Evolutionary conservation across 352 stramenopile genomes (phyloP), one percentile per base, ranked within the genome.

Genomic region (Globisporangium splendens): DNA sequence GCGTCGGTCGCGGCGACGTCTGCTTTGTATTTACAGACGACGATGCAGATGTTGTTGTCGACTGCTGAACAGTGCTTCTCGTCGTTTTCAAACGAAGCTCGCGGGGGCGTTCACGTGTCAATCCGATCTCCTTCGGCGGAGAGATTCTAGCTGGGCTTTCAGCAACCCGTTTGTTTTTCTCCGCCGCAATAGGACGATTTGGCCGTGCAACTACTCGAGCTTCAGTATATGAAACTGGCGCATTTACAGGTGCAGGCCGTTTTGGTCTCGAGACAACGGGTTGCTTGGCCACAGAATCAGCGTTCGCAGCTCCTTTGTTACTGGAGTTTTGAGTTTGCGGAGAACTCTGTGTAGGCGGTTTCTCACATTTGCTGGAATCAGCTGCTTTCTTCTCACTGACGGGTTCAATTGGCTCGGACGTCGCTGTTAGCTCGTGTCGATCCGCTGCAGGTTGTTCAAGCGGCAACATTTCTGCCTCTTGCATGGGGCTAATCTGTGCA

Each of bases 51-150:
- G 41, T 10, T 15, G 20, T 39, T 59, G 24, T n/a, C 18, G 24
- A 10, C 2, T 15, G 42, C 14, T 33, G 52, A 13, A 22, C 24
- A 17, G 12, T 38, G 28, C 24, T 11, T 22, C 38, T 44, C 13
- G 51, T 35, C 13, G 44, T 39, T 38, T 50, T 54, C 31, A 48
- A 13, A 8, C 59, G 59, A 42, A 65, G 21, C 15, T 65, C 59
- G 10, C 39, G 51, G 2, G 62, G 61, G 15, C 44, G 56, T 22
- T 59, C 52, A 6, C 56, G 61, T 15, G 52, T 50, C 48, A 53
- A 13, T 12, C 33, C n/a, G 1, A 12, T n/a, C 18, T 42, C 12
- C 28, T 35, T 35, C 11, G 4, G 11, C 35, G 15, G 3, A 22
- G 33, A 7, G 13, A 3, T 44, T 44, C 17, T 44, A 24, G 18